These are phyloP conservation scores for Cystobasidium ongulense DNA, from an alignment of 768 basidiomycete genomes.

Conservation along the genomic window DNA sequence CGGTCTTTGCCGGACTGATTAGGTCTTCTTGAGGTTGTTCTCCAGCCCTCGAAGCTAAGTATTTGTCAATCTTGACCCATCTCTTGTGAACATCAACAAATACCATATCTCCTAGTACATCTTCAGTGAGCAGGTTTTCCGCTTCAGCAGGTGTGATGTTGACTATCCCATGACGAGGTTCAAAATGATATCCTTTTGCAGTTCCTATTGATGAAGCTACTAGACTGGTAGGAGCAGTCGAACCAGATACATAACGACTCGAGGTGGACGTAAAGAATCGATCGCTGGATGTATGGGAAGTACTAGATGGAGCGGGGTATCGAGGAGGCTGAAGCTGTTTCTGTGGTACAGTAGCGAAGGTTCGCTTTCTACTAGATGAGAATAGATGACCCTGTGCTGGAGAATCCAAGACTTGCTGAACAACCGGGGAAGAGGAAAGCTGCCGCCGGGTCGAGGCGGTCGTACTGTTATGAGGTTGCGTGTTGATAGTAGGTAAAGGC, in stretches of 20 bases:
- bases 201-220: background rate
- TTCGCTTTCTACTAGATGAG: no score
- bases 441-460: background rate
- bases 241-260: constrained; percentile 2
- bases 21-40: background rate
- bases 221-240: constrained; percentile 27
- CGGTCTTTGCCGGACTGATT: background rate
- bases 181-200: background rate
- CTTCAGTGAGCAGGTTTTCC: constrained; percentile 7
- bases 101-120: constrained; percentile 28
- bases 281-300: constrained; percentile 26
- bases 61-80: constrained; percentile 20
- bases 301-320: background rate
- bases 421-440: background rate
- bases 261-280: constrained; percentile 27
- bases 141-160: constrained; percentile 18
- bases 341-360: background rate
- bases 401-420: no score
- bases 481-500: background rate
- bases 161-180: background rate
- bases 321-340: constrained; percentile 2
- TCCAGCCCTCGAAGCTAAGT: background rate
- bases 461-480: background rate
- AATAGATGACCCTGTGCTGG: no score
- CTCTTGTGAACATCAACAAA: constrained; percentile 16